Evolutionary conservation across 1,284 basidiomycete genomes (phyloP), one percentile per base, ranked within the genome.

Genomic region (Microbotryum saponariae): DNA sequence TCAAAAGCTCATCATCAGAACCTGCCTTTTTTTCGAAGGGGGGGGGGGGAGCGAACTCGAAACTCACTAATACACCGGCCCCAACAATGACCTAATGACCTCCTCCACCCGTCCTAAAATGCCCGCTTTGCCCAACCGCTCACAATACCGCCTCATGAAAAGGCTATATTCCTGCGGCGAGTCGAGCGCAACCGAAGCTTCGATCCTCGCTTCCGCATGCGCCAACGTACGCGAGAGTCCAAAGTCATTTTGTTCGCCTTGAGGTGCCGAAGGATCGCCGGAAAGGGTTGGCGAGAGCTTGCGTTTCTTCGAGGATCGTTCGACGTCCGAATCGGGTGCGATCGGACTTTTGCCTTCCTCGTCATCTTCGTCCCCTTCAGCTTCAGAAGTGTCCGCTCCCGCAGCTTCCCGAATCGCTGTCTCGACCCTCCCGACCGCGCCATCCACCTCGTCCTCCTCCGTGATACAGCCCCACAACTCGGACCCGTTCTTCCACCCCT

Each of bases 51-150:
- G n/a, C n/a, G n/a, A 31, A 31, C 9, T 8, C 9, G 10, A 49
- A 54, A 56, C 59, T 49, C 60, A 66, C 67, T 64, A 86, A 75
- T 88, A 91, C 51, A 91, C 77, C 1, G 91, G 91, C 9, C 91
- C 92, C 71, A 89, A 85, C 46, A 96, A 78, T 65, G 93, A 91
- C 73, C 82, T 85, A 54, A 92, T 82, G 58, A 97, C 76, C 74
- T 94, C 92, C 74, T 92, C 90, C 10, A 85, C 91, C 72, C 91
- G 89, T 33, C 79, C 85, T 64, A 83, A 79, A 74, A 91, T 90
- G 0, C 86, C 88, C 73, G 92, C 89, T 68, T 93, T 87, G 44
- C 85, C 88, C 52, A 96, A 79, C 75, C 82, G 85, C 78, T 83
- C 87, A 54, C 88, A 85, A 75, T 93, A 94, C 68, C 83, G 71